Conservation (phyloP, 1,284 basidiomycete species). For the Tilletia walkeri region DNA sequence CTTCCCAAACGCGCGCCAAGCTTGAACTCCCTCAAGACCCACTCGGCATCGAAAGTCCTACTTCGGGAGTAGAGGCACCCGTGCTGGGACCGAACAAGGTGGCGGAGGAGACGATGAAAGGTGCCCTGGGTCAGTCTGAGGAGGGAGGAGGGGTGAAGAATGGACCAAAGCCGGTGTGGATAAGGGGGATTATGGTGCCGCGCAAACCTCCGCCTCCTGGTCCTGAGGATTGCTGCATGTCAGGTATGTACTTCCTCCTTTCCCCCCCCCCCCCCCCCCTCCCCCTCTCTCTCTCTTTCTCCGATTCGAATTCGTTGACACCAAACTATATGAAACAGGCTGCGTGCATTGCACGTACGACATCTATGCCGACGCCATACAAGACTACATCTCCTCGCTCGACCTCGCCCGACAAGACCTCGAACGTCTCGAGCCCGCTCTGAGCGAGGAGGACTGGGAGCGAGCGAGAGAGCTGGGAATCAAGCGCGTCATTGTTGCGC, state of each 20-base stretch:
- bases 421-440: slow-evolving; percentile 60
- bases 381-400: slow-evolving; percentile 67
- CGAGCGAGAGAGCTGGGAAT: slow-evolving; percentile 26
- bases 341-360: slow-evolving; percentile 86
- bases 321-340: too few relatives aligned
- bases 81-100: slow-evolving; percentile 76
- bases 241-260: slow-evolving; percentile 20
- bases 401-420: slow-evolving; percentile 58
- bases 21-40: slow-evolving; percentile 2
- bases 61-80: slow-evolving; percentile 65
- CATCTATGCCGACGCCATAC: slow-evolving; percentile 73
- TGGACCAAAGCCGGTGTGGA: slow-evolving; percentile 18
- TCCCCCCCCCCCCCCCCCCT: too few relatives aligned
- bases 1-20: not conserved
- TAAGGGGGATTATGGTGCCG: slow-evolving; percentile 15
- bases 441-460: slow-evolving; percentile 67
- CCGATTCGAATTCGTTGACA: too few relatives aligned
- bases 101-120: slow-evolving; percentile 17
- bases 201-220: slow-evolving; percentile 46
- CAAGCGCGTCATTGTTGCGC: not conserved
- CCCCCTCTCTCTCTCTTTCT: too few relatives aligned
- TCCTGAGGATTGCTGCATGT: slow-evolving; percentile 50
- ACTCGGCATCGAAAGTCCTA: slow-evolving; percentile 62
- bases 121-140: slow-evolving; percentile 20
- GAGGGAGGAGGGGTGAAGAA: slow-evolving; percentile 39